phyloP scores from a whole-genome alignment of 805 yeast species.

The Zygotorulaspora chibaensis region DNA sequence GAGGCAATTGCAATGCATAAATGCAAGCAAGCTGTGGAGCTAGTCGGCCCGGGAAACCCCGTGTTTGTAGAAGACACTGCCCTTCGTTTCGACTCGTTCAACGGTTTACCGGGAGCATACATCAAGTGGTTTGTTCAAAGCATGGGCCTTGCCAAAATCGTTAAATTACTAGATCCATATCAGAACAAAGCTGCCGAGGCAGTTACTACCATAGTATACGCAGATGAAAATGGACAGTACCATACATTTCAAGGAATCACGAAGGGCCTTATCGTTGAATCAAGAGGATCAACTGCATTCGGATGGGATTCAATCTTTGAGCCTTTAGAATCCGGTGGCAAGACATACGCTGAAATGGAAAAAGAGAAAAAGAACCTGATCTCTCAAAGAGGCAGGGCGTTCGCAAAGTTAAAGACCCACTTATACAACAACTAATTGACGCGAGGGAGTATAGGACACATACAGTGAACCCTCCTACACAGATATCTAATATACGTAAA shows the following conservation, averaged over 20 bases:
- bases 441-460: neutral
- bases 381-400: conserved; percentile 84
- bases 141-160: conserved; percentile 73
- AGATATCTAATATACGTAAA: no score
- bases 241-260: conserved; percentile 80
- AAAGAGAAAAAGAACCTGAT: conserved; percentile 70
- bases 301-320: conserved; percentile 95
- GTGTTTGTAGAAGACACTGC: conserved; percentile 96
- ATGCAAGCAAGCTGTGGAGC: conserved; percentile 64
- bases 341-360: conserved; percentile 87
- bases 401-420: conserved; percentile 62
- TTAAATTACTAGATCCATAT: conserved; percentile 72
- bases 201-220: conserved; percentile 86
- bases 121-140: conserved; percentile 84
- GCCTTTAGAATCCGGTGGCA: conserved; percentile 57
- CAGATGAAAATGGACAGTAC: conserved; percentile 80
- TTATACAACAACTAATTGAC: conserved; percentile 25
- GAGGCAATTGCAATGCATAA: conserved; percentile 78
- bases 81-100: conserved; percentile 73
- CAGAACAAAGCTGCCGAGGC: conserved; percentile 85
- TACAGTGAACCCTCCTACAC: no score
- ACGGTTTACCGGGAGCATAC: conserved; percentile 91
- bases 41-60: conserved; percentile 55
- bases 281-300: conserved; percentile 75
- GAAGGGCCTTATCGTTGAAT: conserved; percentile 70